These are phyloP conservation scores for Wickerhamiella sorbophila DNA, from an alignment of 805 yeast species.

Conservation along the genomic window DNA sequence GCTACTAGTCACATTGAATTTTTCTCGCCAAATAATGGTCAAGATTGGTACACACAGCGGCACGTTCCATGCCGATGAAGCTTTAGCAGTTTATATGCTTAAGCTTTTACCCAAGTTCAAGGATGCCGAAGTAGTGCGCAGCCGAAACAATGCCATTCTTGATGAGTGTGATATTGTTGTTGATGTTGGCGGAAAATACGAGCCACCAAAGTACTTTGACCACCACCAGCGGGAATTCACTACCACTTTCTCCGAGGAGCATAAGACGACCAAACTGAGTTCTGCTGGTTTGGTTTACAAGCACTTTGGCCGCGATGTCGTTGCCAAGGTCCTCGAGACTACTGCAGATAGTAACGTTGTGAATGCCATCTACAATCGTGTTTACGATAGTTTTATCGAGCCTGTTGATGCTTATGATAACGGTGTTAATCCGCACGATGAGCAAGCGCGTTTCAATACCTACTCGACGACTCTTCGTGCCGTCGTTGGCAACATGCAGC, in stretches of 20 bases:
- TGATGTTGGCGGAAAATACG: slow-evolving; percentile 89
- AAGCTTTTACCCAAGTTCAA: slow-evolving; percentile 53
- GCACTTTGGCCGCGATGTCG: slow-evolving; percentile 30
- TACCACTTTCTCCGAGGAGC: slow-evolving; percentile 47
- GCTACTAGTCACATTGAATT: too few species aligned
- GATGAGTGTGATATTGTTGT: slow-evolving; percentile 83
- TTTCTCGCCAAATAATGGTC: slow-evolving; percentile 28
- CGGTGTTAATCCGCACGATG: slow-evolving; percentile 54
- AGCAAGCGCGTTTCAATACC: slow-evolving; percentile 53
- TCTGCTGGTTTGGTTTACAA: slow-evolving; percentile 91
- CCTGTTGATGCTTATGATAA: slow-evolving; percentile 90
- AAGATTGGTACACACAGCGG: slow-evolving; percentile 71
- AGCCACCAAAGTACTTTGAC: slow-evolving; percentile 72
- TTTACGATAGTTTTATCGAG: slow-evolving; percentile 81
- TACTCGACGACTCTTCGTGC: slow-evolving; percentile 64
- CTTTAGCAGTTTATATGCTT: slow-evolving; percentile 81
- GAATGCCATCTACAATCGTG: slow-evolving; percentile 52
- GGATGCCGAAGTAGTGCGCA: slow-evolving; percentile 58
- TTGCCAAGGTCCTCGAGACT: slow-evolving; percentile 33
- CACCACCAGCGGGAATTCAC: slow-evolving; percentile 91
- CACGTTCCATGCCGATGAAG: slow-evolving; percentile 92
- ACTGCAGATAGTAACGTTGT: slow-evolving; percentile 30
- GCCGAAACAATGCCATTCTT: slow-evolving; percentile 72
- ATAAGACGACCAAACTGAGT: slow-evolving; percentile 63
- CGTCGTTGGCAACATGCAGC: slow-evolving; percentile 66